Evolutionary conservation across 495 filamentous ascomycete genomes (phyloP).

Genomic region (Tuber brumale): DNA sequence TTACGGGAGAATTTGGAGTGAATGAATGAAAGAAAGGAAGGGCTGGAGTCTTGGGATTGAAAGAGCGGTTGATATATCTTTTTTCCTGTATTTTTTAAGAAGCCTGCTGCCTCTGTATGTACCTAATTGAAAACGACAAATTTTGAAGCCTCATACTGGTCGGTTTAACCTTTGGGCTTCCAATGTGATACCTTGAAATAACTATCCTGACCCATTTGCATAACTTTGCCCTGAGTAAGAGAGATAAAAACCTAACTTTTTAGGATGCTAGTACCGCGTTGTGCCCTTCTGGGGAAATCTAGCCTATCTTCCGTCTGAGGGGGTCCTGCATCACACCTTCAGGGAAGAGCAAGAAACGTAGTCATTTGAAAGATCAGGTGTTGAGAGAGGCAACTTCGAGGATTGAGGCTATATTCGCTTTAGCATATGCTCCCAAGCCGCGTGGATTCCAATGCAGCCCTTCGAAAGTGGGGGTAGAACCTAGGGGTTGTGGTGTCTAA

Average conservation of each 20-base stretch:
- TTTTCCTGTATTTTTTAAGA: slow-evolving; percentile 2
- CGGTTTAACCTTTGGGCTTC: not conserved
- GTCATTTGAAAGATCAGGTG: not conserved
- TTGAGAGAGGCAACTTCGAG: not conserved
- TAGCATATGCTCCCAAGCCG: not conserved
- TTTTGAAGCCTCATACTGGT: not conserved
- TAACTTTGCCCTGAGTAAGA: not conserved
- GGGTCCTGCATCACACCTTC: not conserved
- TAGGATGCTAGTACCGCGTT: not conserved
- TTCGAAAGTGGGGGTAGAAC: not conserved
- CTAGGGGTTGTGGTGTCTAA: not conserved
- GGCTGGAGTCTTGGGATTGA: not conserved
- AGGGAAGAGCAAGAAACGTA: not conserved
- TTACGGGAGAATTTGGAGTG: not conserved
- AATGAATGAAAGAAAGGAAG: not conserved
- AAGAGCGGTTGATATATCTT: not conserved
- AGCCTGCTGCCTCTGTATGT: not conserved
- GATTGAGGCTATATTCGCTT: not conserved
- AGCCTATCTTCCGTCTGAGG: not conserved
- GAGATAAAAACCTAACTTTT: not conserved
- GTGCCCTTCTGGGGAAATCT: not conserved
- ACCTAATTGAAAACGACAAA: not conserved
- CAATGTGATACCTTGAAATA: not conserved
- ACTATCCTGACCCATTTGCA: not conserved
- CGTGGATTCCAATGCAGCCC: not conserved